Conservation (phyloP, 148 eudicot genomes). For the Rhododendron kiyosumense region DNA sequence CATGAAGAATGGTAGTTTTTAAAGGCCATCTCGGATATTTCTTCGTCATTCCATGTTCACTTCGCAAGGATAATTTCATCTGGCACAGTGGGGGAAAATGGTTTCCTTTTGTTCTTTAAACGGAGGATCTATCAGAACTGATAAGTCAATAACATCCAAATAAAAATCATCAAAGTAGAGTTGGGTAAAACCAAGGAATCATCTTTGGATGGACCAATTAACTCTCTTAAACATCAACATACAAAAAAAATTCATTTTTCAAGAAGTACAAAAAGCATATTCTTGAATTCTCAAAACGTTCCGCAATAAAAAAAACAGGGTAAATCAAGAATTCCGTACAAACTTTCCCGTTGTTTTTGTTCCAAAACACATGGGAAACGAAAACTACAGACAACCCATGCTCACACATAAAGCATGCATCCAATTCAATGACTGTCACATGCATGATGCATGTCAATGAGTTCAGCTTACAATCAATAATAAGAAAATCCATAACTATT, state of each 20-base stretch:
- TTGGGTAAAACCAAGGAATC: background rate
- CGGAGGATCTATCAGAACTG: background rate
- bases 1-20: background rate
- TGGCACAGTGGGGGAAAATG: background rate
- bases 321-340: too few relatives aligned
- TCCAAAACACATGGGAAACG: too few relatives aligned
- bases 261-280: too few relatives aligned
- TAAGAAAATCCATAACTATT: constrained; percentile 12
- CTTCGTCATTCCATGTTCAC: background rate
- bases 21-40: background rate
- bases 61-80: background rate
- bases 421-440: background rate
- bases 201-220: background rate
- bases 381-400: too few relatives aligned
- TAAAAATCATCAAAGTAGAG: background rate
- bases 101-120: background rate
- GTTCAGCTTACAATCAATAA: background rate
- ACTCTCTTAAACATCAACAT: too few relatives aligned
- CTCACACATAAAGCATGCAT: too few relatives aligned
- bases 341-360: too few relatives aligned
- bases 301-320: too few relatives aligned
- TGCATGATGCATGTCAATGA: background rate
- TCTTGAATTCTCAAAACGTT: too few relatives aligned
- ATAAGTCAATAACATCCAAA: background rate
- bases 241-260: too few relatives aligned